Evolutionary conservation across 129 eudicot species (phyloP).

Genomic region (Silybum marianum): DNA sequence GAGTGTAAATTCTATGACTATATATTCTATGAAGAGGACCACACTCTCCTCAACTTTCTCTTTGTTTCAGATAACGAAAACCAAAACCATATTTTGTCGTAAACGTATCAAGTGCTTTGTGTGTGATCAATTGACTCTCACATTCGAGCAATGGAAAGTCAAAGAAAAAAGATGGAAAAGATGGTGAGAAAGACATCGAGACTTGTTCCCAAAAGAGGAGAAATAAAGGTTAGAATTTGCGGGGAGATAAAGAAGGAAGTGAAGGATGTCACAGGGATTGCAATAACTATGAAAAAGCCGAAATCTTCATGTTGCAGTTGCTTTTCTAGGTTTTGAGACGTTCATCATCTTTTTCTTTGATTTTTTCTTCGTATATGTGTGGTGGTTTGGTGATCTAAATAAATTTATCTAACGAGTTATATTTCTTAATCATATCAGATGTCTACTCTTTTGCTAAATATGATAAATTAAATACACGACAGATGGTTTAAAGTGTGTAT

Average conservation of each 20-base stretch:
- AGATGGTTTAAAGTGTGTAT: background rate
- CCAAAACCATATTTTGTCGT: background rate
- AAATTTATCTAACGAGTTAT: background rate
- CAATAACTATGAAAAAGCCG: constrained; percentile 11
- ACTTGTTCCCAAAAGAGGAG: constrained; percentile 24
- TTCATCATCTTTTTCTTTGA: background rate
- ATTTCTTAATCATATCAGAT: background rate
- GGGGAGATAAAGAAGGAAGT: constrained; percentile 23
- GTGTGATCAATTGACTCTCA: background rate
- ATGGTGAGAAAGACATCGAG: background rate
- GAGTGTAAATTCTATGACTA: background rate
- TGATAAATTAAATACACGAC: background rate
- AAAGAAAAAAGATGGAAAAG: background rate
- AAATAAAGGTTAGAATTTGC: constrained; percentile 31
- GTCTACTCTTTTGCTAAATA: background rate
- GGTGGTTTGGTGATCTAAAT: background rate
- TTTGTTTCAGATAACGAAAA: background rate
- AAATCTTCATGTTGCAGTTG: constrained; percentile 26
- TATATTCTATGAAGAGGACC: constrained; percentile 1
- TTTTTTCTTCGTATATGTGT: background rate
- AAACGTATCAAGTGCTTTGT: background rate
- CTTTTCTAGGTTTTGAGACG: background rate
- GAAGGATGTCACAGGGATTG: background rate
- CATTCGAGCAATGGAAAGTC: constrained; percentile 14
- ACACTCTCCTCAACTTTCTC: constrained; percentile 14